A percentile compares a stretch with the other conserved stretches of the same genome.
These are phyloP conservation scores for Vigna trinervia DNA, from an alignment of 306 rosid species.

Conservation along the genomic window DNA sequence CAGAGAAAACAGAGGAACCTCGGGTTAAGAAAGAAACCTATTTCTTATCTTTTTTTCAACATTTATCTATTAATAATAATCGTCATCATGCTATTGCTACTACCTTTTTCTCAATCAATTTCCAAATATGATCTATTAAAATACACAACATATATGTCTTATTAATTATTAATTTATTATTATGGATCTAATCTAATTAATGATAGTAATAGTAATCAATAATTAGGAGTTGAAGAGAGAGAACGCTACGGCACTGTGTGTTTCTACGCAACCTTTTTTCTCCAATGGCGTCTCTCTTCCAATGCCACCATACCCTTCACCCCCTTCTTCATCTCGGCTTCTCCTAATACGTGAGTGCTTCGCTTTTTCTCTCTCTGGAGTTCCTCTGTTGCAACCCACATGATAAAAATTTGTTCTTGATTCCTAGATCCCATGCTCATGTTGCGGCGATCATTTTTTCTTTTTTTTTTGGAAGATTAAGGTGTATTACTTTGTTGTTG, in stretches of 20 bases:
- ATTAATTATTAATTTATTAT: not conserved
- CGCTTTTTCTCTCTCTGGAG: constrained; percentile 4
- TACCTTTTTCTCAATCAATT: not conserved
- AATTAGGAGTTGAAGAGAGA: constrained; percentile 41
- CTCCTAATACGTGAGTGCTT: constrained; percentile 46
- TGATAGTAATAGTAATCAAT: not conserved
- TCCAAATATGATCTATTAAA: constrained; percentile 24
- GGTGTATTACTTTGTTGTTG: constrained; percentile 12
- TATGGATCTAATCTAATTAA: not conserved
- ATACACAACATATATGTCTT: not conserved
- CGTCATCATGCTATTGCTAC: not conserved
- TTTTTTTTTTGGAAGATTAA: not conserved
- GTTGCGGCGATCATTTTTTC: not conserved
- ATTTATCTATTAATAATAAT: not conserved
- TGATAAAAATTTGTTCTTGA: constrained; percentile 26
- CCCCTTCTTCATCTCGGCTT: constrained; percentile 36
- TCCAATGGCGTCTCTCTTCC: constrained; percentile 42
- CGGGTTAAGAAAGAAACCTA: constrained; percentile 11
- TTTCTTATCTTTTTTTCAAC: not conserved
- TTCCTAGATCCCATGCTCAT: constrained; percentile 30
- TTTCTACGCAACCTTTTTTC: constrained; percentile 57
- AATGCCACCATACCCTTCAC: constrained; percentile 41
- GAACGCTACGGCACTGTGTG: constrained; percentile 52
- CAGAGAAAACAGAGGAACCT: not conserved
- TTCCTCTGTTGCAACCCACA: constrained; percentile 34